These are phyloP conservation scores for Sphaerosporella brunnea DNA, from an alignment of 495 filamentous ascomycete genomes.

Conservation along the genomic window DNA sequence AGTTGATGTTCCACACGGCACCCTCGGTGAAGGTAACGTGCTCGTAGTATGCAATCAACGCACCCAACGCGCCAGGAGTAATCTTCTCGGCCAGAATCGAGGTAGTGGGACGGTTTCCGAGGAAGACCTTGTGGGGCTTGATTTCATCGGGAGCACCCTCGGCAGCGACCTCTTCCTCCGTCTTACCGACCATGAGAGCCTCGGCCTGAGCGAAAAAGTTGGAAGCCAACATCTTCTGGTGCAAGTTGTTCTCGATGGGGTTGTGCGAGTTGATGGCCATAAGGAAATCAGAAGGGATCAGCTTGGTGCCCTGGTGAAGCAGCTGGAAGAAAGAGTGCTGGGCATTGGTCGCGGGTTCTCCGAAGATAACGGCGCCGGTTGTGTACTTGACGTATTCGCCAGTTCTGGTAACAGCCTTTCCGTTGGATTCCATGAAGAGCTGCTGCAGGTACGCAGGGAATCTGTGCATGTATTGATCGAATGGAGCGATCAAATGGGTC, in stretches of 20 bases:
- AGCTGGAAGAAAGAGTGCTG: conserved; percentile 99
- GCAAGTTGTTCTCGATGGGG: conserved; percentile 73
- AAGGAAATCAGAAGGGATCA: conserved; percentile 96
- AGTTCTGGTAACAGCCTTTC: conserved; percentile 84
- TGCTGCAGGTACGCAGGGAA: conserved; percentile 99
- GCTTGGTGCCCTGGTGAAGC: conserved; percentile 94
- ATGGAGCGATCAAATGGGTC: conserved; percentile 91
- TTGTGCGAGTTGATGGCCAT: conserved; percentile 91
- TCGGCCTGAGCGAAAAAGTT: conserved; percentile 98
- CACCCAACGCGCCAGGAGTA: conserved; percentile 81
- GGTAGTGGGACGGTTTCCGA: conserved; percentile 91
- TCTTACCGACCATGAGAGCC: conserved; percentile 97
- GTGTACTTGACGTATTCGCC: conserved; percentile 92
- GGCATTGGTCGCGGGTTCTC: conserved; percentile 95
- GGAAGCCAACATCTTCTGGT: conserved; percentile 96
- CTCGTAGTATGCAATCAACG: conserved; percentile 96
- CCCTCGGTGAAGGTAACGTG: conserved; percentile 96
- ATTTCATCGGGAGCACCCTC: conserved; percentile 73
- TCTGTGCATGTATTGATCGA: conserved; percentile 96
- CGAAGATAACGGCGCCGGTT: conserved; percentile 85
- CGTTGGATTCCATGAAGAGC: conserved; percentile 98
- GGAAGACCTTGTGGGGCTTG: conserved; percentile 96
- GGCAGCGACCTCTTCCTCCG: conserved; percentile 67
- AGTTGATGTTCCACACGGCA: conserved; percentile 97
- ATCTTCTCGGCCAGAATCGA: conserved; percentile 88